These are phyloP conservation scores for Cladorrhinum sp. DNA, from an alignment of 2,329 filamentous ascomycete genomes.

Conservation along the genomic window DNA sequence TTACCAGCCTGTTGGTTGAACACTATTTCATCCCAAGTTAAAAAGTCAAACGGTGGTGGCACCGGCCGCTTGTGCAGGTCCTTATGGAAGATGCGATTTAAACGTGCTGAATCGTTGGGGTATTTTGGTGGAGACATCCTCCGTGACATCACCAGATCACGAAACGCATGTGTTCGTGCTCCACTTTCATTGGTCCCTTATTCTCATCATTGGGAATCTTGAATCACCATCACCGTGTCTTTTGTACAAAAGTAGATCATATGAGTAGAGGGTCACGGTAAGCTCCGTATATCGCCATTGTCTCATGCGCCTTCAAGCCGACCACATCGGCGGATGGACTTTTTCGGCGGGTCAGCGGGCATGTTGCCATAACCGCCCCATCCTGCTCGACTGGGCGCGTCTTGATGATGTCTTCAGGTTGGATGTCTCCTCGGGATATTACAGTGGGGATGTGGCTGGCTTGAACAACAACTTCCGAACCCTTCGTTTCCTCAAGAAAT, in stretches of 20 bases:
- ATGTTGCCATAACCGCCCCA: not conserved
- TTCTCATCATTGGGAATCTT: not conserved
- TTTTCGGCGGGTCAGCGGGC: not conserved
- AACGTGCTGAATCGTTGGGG: constrained; percentile 8
- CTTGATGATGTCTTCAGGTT: not conserved
- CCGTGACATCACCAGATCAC: constrained; percentile 18
- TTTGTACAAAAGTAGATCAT: too few species aligned
- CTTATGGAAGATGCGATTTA: not conserved
- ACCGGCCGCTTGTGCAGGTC: not conserved
- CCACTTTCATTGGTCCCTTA: constrained; percentile 1
- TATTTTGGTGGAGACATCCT: constrained; percentile 9
- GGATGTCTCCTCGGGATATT: not conserved
- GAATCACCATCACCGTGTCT: not conserved
- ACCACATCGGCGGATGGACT: not conserved
- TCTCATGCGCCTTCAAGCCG: not conserved
- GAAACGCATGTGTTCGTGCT: not conserved
- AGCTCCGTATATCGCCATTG: not conserved
- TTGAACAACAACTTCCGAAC: not conserved
- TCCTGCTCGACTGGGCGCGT: not conserved
- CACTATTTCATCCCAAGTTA: not conserved
- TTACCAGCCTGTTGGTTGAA: not conserved
- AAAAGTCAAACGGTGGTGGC: not conserved
- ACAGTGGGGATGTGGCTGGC: not conserved
- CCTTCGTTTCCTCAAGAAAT: not conserved
- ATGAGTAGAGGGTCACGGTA: too few species aligned